Evolutionary conservation across 2,329 filamentous ascomycete species (phyloP), one percentile per base, ranked within the genome.

Genomic region (Daldinia eschscholtzii): DNA sequence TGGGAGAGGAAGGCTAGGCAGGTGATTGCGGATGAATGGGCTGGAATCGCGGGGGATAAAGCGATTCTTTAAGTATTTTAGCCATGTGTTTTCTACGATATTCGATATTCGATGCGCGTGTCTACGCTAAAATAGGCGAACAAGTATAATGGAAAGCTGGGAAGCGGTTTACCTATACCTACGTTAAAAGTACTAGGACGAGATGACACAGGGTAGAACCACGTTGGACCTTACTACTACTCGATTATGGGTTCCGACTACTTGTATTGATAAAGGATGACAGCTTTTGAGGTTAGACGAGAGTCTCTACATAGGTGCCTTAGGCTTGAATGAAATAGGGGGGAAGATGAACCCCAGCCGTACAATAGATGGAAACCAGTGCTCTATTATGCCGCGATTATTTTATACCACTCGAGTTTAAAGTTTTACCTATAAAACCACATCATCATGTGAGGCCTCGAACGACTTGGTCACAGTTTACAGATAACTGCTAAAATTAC

Each of bases 1-100:
- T 63, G 59, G 70, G 72, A 73, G 61, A 71, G 50, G 66, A 57
- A 70, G 57, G 74, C 73, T 13, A 67, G 65, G 52, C 37, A 50
- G 26, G 44, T 73, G n/a, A 55, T 55, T 6, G 52, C 30, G 33
- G 10, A 55, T 23, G 52, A 55, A 10, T 79, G 77, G 78, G 37
- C 64, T 20, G 67, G 20, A n/a, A 53, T 77, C n/a, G 73, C 62
- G 28, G 71, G 68, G 35, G 70, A 73, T 18, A 61, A 66, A 30
- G 55, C 42, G 15, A 33, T 33, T 30, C 26, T 52, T 33, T 30
- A 35, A 10, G 7, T 7, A 35, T 35, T 35, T 35, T 35, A 7
- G 6, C 33, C 33, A 7, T 9, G 2, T 9, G 33, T 35, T 33
- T 33, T 3, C 30, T 33, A 9, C 5, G 30, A 33, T 33, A 33